phyloP scores from a whole-genome alignment of 306 rosid genomes.

The Vicia villosa region DNA sequence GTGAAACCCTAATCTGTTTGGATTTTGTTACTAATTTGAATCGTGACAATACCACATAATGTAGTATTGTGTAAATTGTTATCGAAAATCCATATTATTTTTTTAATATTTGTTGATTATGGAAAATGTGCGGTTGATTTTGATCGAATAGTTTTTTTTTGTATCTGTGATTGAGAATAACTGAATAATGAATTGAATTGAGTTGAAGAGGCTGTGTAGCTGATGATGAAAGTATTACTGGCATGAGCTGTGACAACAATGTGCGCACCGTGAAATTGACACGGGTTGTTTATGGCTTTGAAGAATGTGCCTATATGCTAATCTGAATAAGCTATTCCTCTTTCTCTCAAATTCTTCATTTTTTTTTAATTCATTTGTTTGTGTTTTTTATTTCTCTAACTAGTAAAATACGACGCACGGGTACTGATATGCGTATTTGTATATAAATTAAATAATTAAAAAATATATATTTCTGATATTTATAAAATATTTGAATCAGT shows the following conservation, averaged over 20 bases:
- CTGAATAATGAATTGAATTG: slow-evolving; percentile 17
- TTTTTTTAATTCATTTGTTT: no score
- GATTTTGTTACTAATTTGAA: not conserved
- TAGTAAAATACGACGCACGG: no score
- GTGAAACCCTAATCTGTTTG: not conserved
- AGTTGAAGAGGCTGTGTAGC: not conserved
- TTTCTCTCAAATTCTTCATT: no score
- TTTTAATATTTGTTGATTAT: not conserved
- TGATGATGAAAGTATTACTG: slow-evolving; percentile 47
- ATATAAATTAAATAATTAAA: no score
- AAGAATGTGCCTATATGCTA: slow-evolving; percentile 83
- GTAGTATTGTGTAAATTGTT: not conserved
- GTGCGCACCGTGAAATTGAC: slow-evolving; percentile 60
- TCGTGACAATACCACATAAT: not conserved
- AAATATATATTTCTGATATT: no score
- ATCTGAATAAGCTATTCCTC: slow-evolving; percentile 44
- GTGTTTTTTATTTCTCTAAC: no score
- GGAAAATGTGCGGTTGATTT: not conserved
- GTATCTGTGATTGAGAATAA: no score
- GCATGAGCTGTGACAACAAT: slow-evolving; percentile 54
- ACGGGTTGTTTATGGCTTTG: slow-evolving; percentile 65
- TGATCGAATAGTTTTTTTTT: not conserved
- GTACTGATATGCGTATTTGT: no score
- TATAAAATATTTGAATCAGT: no score
- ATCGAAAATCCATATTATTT: not conserved